Conservation (phyloP, 306 rosid genomes). For the Pyrus pyrifolia region DNA sequence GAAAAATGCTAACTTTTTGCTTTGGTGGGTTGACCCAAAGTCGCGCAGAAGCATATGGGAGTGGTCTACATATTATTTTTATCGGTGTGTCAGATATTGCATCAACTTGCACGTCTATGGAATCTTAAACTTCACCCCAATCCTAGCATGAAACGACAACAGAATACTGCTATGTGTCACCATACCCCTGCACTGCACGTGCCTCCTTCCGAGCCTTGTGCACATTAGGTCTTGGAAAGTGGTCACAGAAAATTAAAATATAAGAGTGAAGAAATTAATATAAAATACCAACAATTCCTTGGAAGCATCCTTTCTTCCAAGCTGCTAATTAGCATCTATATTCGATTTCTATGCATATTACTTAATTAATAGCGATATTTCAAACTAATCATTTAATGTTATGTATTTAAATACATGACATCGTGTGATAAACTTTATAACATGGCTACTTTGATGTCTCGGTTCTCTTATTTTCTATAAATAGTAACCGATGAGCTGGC, state of each 20-base stretch:
- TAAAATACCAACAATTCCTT: constrained; percentile 34
- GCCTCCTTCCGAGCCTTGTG: constrained; percentile 38
- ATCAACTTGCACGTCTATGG: constrained; percentile 31
- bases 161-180: constrained; percentile 25
- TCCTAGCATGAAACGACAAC: constrained; percentile 61
- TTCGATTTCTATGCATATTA: no score
- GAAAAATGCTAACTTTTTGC: background rate
- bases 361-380: no score
- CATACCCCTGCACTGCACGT: constrained; percentile 51
- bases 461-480: constrained; percentile 1
- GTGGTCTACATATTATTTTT: constrained; percentile 8
- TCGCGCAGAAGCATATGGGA: constrained; percentile 22
- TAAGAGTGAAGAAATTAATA: background rate
- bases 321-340: background rate
- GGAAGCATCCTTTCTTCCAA: constrained; percentile 1
- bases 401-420: no score
- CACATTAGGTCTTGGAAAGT: constrained; percentile 27
- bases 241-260: background rate
- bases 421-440: no score
- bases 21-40: constrained; percentile 25
- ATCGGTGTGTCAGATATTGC: constrained; percentile 23
- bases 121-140: constrained; percentile 37
- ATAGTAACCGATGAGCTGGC: background rate
- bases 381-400: no score
- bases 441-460: constrained; percentile 1